Conservation (phyloP, 768 basidiomycete genomes). For the Lactarius akahatsu region DNA sequence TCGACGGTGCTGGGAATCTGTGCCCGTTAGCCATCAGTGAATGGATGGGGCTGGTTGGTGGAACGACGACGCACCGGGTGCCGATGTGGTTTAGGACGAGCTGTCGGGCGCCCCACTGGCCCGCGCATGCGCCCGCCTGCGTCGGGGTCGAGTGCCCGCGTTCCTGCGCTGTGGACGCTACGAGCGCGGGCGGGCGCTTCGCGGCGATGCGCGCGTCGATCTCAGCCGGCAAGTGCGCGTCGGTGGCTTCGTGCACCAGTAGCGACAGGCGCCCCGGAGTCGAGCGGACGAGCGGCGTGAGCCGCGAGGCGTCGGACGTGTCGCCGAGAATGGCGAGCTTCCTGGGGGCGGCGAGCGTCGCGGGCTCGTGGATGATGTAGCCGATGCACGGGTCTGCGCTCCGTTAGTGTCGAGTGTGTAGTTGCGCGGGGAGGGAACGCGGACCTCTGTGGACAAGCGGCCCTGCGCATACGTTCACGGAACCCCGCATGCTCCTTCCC, state of each 20-base stretch:
- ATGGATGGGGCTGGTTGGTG: not conserved
- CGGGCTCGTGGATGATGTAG: constrained; percentile 67
- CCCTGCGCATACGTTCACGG: constrained; percentile 66
- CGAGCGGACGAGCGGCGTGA: constrained; percentile 48
- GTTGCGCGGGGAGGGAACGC: constrained; percentile 22
- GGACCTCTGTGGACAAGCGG: constrained; percentile 75
- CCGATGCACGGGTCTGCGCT: constrained; percentile 72
- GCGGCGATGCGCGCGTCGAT: constrained; percentile 52
- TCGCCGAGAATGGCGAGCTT: constrained; percentile 79
- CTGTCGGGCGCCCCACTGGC: constrained; percentile 52
- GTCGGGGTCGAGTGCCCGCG: constrained; percentile 77
- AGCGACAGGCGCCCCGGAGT: constrained; percentile 42
- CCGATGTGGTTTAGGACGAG: constrained; percentile 81
- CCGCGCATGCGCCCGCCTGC: constrained; percentile 79
- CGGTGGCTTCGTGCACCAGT: constrained; percentile 86
- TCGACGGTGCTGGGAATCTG: constrained; percentile 54
- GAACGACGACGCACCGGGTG: constrained; percentile 46
- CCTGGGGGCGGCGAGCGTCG: constrained; percentile 39
- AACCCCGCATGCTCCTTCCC: constrained; percentile 41
- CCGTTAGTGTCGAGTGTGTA: not conserved
- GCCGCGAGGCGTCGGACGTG: constrained; percentile 60
- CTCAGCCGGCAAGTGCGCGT: constrained; percentile 60
- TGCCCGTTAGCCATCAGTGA: not conserved
- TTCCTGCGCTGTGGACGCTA: constrained; percentile 42
- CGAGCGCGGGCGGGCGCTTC: constrained; percentile 40